Evolutionary conservation across 805 yeast species (phyloP).

Genomic region (Ogataea corticis): DNA sequence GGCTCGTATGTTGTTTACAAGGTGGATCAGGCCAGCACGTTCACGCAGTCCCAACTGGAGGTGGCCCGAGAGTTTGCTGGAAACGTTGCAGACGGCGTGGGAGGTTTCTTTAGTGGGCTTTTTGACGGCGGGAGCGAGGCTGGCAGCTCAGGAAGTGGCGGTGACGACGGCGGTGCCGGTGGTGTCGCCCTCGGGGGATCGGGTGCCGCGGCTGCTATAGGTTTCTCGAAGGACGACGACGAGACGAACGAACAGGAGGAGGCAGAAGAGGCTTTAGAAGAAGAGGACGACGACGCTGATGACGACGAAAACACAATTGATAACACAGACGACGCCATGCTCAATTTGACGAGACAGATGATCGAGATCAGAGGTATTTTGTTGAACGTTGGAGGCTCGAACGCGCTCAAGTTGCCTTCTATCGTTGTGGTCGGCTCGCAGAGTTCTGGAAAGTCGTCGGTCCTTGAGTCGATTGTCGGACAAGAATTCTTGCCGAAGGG

Average conservation of each 20-base stretch:
- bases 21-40: slow-evolving; percentile 79
- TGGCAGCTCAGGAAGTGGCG: slow-evolving; percentile 37
- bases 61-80: slow-evolving; percentile 64
- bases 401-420: slow-evolving; percentile 82
- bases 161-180: slow-evolving; percentile 27
- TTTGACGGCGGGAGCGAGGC: slow-evolving; percentile 25
- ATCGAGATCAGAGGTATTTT: slow-evolving; percentile 87
- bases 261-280: slow-evolving; percentile 38
- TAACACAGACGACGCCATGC: slow-evolving; percentile 74
- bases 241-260: slow-evolving; percentile 12
- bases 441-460: slow-evolving; percentile 96
- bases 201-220: slow-evolving; percentile 55
- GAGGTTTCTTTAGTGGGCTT: slow-evolving; percentile 34
- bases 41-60: slow-evolving; percentile 65
- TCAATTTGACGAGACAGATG: slow-evolving; percentile 91
- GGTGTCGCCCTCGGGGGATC: slow-evolving; percentile 51
- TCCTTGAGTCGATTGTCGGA: slow-evolving; percentile 95
- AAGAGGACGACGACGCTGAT: slow-evolving; percentile 47
- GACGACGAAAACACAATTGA: slow-evolving; percentile 34
- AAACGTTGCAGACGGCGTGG: slow-evolving; percentile 47
- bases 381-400: slow-evolving; percentile 69
- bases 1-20: slow-evolving; percentile 91
- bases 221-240: slow-evolving; percentile 38
- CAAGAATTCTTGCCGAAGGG: slow-evolving; percentile 97
- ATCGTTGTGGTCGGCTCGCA: slow-evolving; percentile 98